Evolutionary conservation across 495 filamentous ascomycete species (phyloP).

Genomic region (Penicillium daleae): DNA sequence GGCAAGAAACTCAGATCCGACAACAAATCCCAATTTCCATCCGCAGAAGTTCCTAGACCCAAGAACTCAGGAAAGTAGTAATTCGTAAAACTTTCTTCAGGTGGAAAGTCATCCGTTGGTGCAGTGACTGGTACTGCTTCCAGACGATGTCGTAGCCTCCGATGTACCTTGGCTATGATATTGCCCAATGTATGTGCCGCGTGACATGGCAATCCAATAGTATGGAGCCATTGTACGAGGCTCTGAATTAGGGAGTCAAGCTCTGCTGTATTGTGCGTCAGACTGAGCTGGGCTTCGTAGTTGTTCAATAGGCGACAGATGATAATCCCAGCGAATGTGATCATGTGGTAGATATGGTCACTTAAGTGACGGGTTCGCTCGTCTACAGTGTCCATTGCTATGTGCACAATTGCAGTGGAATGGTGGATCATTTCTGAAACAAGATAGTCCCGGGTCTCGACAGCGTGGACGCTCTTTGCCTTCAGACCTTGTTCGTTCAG

Average conservation of each 20-base stretch:
- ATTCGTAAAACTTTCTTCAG: constrained; percentile 25
- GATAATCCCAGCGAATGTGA: constrained; percentile 49
- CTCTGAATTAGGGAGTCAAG: constrained; percentile 38
- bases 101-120: constrained; percentile 17
- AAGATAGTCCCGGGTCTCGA: constrained; percentile 40
- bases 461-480: constrained; percentile 36
- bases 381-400: constrained; percentile 53
- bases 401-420: constrained; percentile 43
- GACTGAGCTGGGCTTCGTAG: constrained; percentile 39
- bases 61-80: constrained; percentile 40
- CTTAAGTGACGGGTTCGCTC: constrained; percentile 49
- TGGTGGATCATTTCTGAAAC: constrained; percentile 48
- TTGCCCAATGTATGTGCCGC: constrained; percentile 48
- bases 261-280: constrained; percentile 31
- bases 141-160: constrained; percentile 25
- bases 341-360: constrained; percentile 56
- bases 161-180: constrained; percentile 38
- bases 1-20: constrained; percentile 32
- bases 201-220: constrained; percentile 49
- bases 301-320: constrained; percentile 43
- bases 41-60: constrained; percentile 28
- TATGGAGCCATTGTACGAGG: constrained; percentile 47
- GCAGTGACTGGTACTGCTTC: constrained; percentile 12
- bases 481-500: constrained; percentile 47
- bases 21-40: constrained; percentile 35